Evolutionary conservation across 768 basidiomycete species (phyloP).

Genomic region (Aureoboletus auriporus): DNA sequence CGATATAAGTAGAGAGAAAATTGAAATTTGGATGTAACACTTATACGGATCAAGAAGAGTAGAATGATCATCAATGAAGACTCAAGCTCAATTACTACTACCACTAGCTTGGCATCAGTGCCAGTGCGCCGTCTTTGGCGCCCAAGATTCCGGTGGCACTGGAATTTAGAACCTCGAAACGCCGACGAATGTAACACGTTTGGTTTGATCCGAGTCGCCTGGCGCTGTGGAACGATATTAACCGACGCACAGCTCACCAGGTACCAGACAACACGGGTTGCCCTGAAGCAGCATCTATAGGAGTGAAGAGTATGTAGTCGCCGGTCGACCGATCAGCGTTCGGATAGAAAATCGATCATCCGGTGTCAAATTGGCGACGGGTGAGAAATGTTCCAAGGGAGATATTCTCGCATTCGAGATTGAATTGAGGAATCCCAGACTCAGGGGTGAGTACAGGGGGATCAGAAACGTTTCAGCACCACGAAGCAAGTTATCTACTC

Average conservation of each 20-base stretch:
- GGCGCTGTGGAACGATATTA: not conserved
- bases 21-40: no score
- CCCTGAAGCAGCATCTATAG: constrained; percentile 9
- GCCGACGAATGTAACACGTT: not conserved
- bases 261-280: not conserved
- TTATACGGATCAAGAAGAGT: no score
- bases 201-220: not conserved
- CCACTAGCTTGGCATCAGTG: no score
- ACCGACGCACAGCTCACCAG: constrained; percentile 7
- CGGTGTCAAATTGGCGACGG: constrained; percentile 9
- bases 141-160: no score
- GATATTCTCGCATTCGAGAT: constrained; percentile 19
- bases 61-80: no score
- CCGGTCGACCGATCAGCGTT: not conserved
- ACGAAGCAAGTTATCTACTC: constrained; percentile 9
- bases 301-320: not conserved
- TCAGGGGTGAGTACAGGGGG: constrained; percentile 23
- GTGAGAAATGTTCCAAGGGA: constrained; percentile 15
- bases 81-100: no score
- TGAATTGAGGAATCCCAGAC: constrained; percentile 20
- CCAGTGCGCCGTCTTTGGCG: no score
- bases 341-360: constrained; percentile 1
- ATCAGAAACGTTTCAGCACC: constrained; percentile 23
- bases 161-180: not conserved
- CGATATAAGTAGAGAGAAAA: no score